A percentile compares a stretch with the other conserved stretches of the same genome.
Conservation (phyloP, 192 early-diverging fungal genomes). For the Podila epigama region DNA sequence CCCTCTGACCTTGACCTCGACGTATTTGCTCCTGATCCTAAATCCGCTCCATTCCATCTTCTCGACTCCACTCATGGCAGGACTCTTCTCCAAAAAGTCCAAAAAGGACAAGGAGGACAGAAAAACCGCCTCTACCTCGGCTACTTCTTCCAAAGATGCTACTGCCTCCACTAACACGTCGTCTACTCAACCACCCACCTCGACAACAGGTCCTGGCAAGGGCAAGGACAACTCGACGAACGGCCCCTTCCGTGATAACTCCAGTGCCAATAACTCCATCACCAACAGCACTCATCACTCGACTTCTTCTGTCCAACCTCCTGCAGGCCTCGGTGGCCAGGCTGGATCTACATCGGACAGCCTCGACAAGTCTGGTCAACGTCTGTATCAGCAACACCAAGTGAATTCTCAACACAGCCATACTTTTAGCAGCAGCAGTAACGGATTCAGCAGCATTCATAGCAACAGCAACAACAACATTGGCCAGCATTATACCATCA, state of each 20-base stretch:
- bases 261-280: conserved; percentile 20
- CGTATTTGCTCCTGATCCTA: too few species aligned
- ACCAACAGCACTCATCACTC: conserved; percentile 2
- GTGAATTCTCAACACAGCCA: conserved; percentile 7
- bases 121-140: conserved; percentile 15
- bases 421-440: conserved; percentile 18
- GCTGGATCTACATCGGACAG: background rate
- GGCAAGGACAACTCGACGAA: background rate
- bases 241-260: conserved; percentile 23
- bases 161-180: background rate
- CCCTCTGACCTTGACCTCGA: too few species aligned
- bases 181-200: background rate
- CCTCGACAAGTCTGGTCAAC: background rate
- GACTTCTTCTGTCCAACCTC: background rate
- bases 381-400: background rate
- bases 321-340: background rate
- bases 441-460: background rate
- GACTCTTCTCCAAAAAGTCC: conserved; percentile 46
- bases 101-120: conserved; percentile 48
- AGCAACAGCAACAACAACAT: conserved; percentile 11
- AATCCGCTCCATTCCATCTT: too few species aligned
- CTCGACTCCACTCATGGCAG: conserved; percentile 24
- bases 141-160: background rate
- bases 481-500: background rate
- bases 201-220: background rate